These are phyloP conservation scores for Erigeron philadelphicus DNA, from an alignment of 140 eudicot species.

Conservation along the genomic window DNA sequence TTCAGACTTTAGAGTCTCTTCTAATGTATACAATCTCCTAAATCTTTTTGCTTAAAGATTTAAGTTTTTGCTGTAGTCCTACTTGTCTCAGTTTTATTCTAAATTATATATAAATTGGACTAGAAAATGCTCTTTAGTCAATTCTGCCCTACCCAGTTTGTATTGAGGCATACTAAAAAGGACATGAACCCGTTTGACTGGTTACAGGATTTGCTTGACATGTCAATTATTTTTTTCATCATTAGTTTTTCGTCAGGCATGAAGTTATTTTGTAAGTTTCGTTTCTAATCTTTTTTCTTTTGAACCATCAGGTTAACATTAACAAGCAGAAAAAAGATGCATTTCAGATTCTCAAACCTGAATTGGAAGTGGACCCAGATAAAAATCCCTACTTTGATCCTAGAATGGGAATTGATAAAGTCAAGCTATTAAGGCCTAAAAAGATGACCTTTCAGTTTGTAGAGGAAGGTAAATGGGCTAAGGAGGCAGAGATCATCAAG, in stretches of 20 bases:
- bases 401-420: slow-evolving; percentile 80
- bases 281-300: not conserved
- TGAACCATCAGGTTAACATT: slow-evolving; percentile 61
- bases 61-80: not conserved
- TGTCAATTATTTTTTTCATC: not conserved
- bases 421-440: slow-evolving; percentile 80
- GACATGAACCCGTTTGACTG: not conserved
- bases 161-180: not conserved
- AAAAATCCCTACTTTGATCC: slow-evolving; percentile 83
- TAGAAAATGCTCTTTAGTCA: not conserved
- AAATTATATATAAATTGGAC: not conserved
- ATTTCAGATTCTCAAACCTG: slow-evolving; percentile 87
- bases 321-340: slow-evolving; percentile 96
- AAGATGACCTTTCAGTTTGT: slow-evolving; percentile 92
- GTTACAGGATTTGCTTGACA: not conserved
- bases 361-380: slow-evolving; percentile 86
- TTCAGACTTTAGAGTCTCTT: not conserved
- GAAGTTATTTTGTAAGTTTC: not conserved
- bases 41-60: not conserved
- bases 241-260: not conserved
- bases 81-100: not conserved
- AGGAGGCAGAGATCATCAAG: slow-evolving; percentile 77
- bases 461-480: slow-evolving; percentile 98
- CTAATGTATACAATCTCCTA: not conserved
- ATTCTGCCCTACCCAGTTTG: not conserved